A percentile compares a stretch with the other conserved stretches of the same genome.
phyloP scores from a whole-genome alignment of 495 filamentous ascomycete genomes.

The Jackrogersella minutella region DNA sequence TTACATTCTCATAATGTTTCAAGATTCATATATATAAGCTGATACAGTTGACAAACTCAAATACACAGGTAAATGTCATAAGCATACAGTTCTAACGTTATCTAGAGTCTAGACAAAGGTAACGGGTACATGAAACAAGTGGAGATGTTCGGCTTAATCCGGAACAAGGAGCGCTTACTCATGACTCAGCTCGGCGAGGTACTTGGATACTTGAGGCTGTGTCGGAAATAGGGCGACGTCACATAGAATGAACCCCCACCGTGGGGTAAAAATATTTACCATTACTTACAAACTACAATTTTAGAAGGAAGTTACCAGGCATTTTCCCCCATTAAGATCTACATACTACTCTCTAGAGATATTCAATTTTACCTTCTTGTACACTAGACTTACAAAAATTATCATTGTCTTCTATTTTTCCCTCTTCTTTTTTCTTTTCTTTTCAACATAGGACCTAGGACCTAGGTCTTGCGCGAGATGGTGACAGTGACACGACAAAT shows the following conservation, averaged over 20 bases:
- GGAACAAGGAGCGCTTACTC: neutral
- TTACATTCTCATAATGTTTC: too few species aligned
- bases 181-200: constrained; percentile 5
- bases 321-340: neutral
- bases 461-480: neutral
- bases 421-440: too few species aligned
- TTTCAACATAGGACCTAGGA: too few species aligned
- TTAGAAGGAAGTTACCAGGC: neutral
- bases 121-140: neutral
- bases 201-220: neutral
- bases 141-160: constrained; percentile 5
- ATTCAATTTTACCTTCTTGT: neutral
- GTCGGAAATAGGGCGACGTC: constrained; percentile 23
- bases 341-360: neutral
- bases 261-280: constrained; percentile 44
- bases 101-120: neutral
- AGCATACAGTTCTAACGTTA: too few species aligned
- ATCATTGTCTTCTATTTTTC: too few species aligned
- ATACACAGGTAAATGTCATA: too few species aligned
- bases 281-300: neutral
- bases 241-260: constrained; percentile 35
- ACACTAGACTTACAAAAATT: too few species aligned
- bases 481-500: neutral
- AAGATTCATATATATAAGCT: too few species aligned
- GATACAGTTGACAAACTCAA: too few species aligned